Base-by-base conservation (phyloP, 164 flowering plant genomes). In the Paratinospora sagittata region DNA sequence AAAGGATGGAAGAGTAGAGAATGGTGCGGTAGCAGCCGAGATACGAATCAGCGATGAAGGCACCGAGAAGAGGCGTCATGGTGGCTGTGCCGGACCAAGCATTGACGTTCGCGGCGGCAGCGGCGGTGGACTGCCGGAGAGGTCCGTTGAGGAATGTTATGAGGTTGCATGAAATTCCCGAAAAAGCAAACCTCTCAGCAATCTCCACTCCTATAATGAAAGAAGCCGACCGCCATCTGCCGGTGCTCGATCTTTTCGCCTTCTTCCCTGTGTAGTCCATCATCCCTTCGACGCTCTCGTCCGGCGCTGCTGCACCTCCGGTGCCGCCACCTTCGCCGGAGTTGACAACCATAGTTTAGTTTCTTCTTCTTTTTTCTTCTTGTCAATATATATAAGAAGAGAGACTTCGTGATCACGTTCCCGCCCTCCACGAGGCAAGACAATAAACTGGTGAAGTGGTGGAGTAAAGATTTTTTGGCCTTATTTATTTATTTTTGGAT, bases 151-250 rank as follows among this genome's bases (percentile, higher is more conserved):
- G 68, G 47, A 76, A 87, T 63, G n/a, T 84, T 13, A 87, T 82
- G 43, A 87, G 74, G 69, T 86, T 87, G 33, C 83, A 69, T 8
- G 72, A 55, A 0, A 83, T 75, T 23, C 92, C 92, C 30, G 75
- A 84, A 72, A 75, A 86, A 0, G 90, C 85, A 36, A 83, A 74
- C 65, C 88, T 86, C 81, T 86, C 92, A 34, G 85, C 83, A 27
- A 85, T 70, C 70, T 80, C 91, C 70, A 78, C 86, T 27, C 73
- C 89, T 0, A 85, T 84, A 66, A 88, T 81, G 77, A 88, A 83
- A 33, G 36, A 66, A 0, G 92, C 88, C 8, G 91, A 83, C 73
- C 75, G 77, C 91, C 91, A 87, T 16, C 84, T 77, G 1, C 91
- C 91, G 39, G 80, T 64, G 5, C 17, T 60, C 21, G 84, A 82